These are phyloP conservation scores for Saccharomycopsis oosterbeekiorum DNA, from an alignment of 805 yeast species.

Conservation along the genomic window DNA sequence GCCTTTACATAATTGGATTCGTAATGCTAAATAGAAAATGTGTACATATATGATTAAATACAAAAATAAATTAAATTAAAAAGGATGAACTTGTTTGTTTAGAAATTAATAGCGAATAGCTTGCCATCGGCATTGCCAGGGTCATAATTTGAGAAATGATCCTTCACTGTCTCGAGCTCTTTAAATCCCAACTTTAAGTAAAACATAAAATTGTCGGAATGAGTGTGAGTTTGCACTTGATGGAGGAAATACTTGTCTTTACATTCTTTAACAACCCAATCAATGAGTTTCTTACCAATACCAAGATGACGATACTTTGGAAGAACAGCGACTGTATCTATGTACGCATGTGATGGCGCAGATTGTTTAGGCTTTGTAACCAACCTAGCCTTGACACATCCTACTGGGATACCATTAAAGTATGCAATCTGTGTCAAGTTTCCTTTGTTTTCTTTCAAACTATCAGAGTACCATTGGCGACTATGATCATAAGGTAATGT, in stretches of 20 bases:
- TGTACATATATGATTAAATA: no score
- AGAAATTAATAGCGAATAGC: neutral
- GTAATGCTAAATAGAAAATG: neutral
- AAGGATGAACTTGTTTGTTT: no score
- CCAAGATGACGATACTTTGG: slow-evolving; percentile 52
- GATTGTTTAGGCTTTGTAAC: slow-evolving; percentile 30
- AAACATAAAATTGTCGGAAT: slow-evolving; percentile 38
- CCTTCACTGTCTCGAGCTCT: slow-evolving; percentile 28
- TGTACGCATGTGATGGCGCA: slow-evolving; percentile 45
- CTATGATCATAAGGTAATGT: slow-evolving; percentile 44
- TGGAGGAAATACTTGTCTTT: slow-evolving; percentile 39
- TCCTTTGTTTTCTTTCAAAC: neutral
- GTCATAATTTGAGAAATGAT: slow-evolving; percentile 28
- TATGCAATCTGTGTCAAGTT: slow-evolving; percentile 32
- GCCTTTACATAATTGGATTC: neutral
- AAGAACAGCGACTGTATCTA: slow-evolving; percentile 61
- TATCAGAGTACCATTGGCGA: slow-evolving; percentile 35
- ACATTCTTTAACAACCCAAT: slow-evolving; percentile 48
- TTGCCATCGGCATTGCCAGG: neutral
- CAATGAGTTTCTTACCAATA: slow-evolving; percentile 50
- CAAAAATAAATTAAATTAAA: no score
- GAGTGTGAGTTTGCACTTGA: slow-evolving; percentile 45
- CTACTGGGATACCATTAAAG: slow-evolving; percentile 74
- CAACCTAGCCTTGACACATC: slow-evolving; percentile 52
- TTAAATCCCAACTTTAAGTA: slow-evolving; percentile 42